phyloP scores from a whole-genome alignment of 371 early-diverging fungal genomes.

The Lichtheimia hyalospora region DNA sequence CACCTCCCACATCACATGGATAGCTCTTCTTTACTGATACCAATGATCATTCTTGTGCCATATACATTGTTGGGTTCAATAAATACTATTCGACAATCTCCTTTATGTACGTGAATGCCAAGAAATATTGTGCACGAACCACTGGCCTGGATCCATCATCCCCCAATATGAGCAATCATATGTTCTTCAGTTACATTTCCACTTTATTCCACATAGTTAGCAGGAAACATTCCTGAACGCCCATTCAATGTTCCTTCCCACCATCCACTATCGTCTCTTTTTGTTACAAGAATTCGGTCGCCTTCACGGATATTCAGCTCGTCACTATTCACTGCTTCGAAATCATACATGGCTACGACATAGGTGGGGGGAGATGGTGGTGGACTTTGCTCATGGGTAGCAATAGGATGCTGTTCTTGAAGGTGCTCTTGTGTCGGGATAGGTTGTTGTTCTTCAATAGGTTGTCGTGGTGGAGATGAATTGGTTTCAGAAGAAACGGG shows the following conservation, averaged over 20 bases:
- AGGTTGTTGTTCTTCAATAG: neutral
- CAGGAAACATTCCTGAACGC: slow-evolving; percentile 77
- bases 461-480: neutral
- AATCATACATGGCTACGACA: slow-evolving; percentile 79
- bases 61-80: neutral
- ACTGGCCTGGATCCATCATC: too few species aligned
- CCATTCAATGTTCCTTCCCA: slow-evolving; percentile 74
- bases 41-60: too few species aligned
- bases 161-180: too few species aligned
- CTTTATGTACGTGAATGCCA: too few species aligned
- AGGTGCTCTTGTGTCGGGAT: neutral
- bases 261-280: slow-evolving; percentile 75
- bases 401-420: neutral
- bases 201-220: slow-evolving; percentile 66
- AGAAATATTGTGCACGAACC: too few species aligned
- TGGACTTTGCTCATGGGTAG: neutral
- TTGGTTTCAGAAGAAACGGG: neutral
- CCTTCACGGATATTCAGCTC: slow-evolving; percentile 74
- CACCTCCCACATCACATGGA: too few species aligned
- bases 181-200: too few species aligned
- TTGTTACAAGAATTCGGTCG: slow-evolving; percentile 64
- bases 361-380: slow-evolving; percentile 8
- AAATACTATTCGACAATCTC: too few species aligned
- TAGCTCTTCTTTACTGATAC: too few species aligned
- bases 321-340: slow-evolving; percentile 69